These are phyloP conservation scores for Penicillium desertorum DNA, from an alignment of 495 filamentous ascomycete genomes.

Conservation along the genomic window DNA sequence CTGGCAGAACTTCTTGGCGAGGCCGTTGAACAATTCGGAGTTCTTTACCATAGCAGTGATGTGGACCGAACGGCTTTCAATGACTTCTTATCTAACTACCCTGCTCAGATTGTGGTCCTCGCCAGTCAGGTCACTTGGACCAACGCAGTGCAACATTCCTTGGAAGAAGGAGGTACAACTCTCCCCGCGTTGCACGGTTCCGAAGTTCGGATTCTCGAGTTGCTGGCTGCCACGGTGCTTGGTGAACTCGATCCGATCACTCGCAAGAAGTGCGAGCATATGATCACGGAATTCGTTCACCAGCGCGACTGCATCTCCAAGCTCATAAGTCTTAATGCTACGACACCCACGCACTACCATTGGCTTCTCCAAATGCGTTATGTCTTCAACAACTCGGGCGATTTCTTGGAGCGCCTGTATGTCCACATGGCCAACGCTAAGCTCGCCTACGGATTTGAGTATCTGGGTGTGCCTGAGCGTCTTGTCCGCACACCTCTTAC, in stretches of 20 bases:
- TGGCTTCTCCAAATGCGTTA: conserved; percentile 99
- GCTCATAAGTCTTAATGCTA: conserved; percentile 71
- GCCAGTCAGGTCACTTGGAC: conserved; percentile 97
- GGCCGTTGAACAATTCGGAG: conserved; percentile 69
- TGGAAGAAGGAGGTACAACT: conserved; percentile 66
- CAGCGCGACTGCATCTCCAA: conserved; percentile 89
- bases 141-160: conserved; percentile 68
- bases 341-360: conserved; percentile 76
- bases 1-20: conserved; percentile 87
- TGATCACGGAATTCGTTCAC: conserved; percentile 98
- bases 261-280: conserved; percentile 94
- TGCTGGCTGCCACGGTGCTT: conserved; percentile 86
- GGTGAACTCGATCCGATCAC: conserved; percentile 82
- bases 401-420: conserved; percentile 77
- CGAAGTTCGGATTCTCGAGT: conserved; percentile 73
- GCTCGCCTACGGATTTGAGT: conserved; percentile 95
- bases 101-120: conserved; percentile 92
- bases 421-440: conserved; percentile 97
- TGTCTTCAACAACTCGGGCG: conserved; percentile 76
- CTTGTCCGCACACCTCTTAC: conserved; percentile 95
- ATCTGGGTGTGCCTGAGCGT: conserved; percentile 91
- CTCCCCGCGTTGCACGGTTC: conserved; percentile 68
- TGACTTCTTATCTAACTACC: conserved; percentile 75
- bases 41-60: conserved; percentile 63
- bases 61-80: conserved; percentile 68